A percentile compares a stretch with the other conserved stretches of the same genome.
Evolutionary conservation across 805 yeast genomes (phyloP).

Genomic region (Wickerhamomyces alni): DNA sequence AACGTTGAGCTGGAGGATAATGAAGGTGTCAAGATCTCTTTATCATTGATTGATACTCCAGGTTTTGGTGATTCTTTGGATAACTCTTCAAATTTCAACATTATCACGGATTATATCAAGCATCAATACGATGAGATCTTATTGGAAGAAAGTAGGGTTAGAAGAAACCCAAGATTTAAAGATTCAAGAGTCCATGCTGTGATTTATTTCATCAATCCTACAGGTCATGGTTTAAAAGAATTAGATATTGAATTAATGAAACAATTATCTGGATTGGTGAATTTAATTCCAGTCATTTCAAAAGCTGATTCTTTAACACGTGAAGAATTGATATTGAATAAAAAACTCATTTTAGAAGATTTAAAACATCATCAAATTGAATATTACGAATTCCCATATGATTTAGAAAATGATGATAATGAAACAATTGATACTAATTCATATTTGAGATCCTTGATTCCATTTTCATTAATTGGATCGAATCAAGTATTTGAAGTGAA

Average conservation of each 20-base stretch:
- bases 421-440: constrained; percentile 62
- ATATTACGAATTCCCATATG: constrained; percentile 66
- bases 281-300: constrained; percentile 79
- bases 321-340: constrained; percentile 70
- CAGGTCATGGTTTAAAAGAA: constrained; percentile 76
- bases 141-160: constrained; percentile 73
- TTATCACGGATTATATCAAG: constrained; percentile 71
- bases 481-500: constrained; percentile 50
- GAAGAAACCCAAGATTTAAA: constrained; percentile 79
- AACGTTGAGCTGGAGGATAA: constrained; percentile 81
- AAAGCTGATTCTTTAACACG: constrained; percentile 82
- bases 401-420: constrained; percentile 46
- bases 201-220: constrained; percentile 73
- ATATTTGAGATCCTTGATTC: constrained; percentile 55
- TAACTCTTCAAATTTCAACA: constrained; percentile 59
- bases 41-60: constrained; percentile 77
- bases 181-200: constrained; percentile 79
- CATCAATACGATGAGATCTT: constrained; percentile 81
- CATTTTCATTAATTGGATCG: constrained; percentile 67
- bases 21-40: constrained; percentile 75
- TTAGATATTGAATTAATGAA: constrained; percentile 77
- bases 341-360: constrained; percentile 70
- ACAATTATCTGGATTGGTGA: constrained; percentile 71
- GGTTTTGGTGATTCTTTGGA: constrained; percentile 75
- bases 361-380: constrained; percentile 66